These are phyloP conservation scores for Tetrastigma voinierianum DNA, from an alignment of 164 flowering plant species.

Conservation along the genomic window DNA sequence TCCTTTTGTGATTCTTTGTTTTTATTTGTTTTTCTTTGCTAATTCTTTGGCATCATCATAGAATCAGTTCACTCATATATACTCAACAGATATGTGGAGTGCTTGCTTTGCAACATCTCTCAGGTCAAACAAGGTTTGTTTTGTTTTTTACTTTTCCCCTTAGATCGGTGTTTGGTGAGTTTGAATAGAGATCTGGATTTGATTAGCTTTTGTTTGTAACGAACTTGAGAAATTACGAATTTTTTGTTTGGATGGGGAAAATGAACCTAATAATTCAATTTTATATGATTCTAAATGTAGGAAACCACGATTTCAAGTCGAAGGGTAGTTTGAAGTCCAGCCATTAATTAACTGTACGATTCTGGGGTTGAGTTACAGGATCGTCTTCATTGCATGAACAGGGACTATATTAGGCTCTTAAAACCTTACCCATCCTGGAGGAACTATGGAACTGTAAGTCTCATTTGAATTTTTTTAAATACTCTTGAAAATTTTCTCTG, in stretches of 20 bases:
- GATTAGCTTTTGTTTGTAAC: not conserved
- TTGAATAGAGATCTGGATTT: not conserved
- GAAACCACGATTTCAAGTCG: slow-evolving; percentile 61
- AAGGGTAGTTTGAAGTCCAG: slow-evolving; percentile 80
- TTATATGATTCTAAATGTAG: slow-evolving; percentile 30
- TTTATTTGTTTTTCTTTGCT: not conserved
- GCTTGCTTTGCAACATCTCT: slow-evolving; percentile 82
- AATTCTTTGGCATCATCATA: slow-evolving; percentile 58
- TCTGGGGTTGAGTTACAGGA: slow-evolving; percentile 80
- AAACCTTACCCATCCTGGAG: slow-evolving; percentile 87
- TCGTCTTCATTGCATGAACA: slow-evolving; percentile 83
- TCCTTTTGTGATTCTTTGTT: not conserved
- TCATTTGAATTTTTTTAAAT: not conserved
- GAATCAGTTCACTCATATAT: slow-evolving; percentile 81
- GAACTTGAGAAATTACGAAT: too few species aligned
- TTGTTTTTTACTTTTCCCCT: not conserved
- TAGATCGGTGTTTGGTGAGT: not conserved
- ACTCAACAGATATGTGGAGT: too few species aligned
- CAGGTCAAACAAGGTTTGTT: slow-evolving; percentile 67
- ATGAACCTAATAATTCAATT: not conserved
- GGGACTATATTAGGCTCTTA: slow-evolving; percentile 87
- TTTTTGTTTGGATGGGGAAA: too few species aligned
- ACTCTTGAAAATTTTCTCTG: not conserved
- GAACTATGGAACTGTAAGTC: slow-evolving; percentile 93
- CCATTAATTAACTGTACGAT: slow-evolving; percentile 72